phyloP scores from a whole-genome alignment of 352 stramenopile species.

The Phytopythium cucurbitacearum region DNA sequence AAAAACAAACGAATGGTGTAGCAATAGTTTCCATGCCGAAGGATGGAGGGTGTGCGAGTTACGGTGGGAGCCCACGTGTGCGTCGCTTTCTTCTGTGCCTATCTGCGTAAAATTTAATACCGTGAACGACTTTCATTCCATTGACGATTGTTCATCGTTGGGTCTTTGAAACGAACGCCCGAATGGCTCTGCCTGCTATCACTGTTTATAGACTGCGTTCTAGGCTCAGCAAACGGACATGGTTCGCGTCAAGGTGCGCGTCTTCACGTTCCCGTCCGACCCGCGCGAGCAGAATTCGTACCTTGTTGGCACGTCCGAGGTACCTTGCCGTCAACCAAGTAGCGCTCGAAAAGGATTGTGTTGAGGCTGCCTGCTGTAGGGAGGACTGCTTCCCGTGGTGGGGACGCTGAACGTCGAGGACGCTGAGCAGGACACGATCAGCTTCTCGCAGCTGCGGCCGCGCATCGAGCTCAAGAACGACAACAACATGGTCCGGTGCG shows the following conservation, averaged over 20 bases:
- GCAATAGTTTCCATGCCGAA: too few species aligned
- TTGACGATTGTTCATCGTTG: too few species aligned
- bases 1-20: background rate
- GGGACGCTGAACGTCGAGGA: slow-evolving; percentile 64
- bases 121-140: too few species aligned
- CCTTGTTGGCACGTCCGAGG: slow-evolving; percentile 63
- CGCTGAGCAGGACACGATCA: slow-evolving; percentile 42
- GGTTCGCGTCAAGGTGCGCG: slow-evolving; percentile 63
- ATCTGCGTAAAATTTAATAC: too few species aligned
- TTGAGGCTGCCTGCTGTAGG: slow-evolving; percentile 15
- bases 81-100: background rate
- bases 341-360: background rate
- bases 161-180: too few species aligned
- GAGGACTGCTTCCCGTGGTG: slow-evolving; percentile 53
- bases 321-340: slow-evolving; percentile 4
- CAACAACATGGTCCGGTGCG: slow-evolving; percentile 55
- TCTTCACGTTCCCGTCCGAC: slow-evolving; percentile 74
- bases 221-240: slow-evolving; percentile 8
- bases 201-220: background rate
- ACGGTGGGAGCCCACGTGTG: slow-evolving; percentile 4
- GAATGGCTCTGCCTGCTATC: too few species aligned
- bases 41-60: background rate
- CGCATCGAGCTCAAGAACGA: slow-evolving; percentile 65
- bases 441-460: slow-evolving; percentile 55
- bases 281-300: slow-evolving; percentile 72